Evolutionary conservation across 805 yeast genomes (phyloP).

Genomic region (Zygosaccharomyces bisporus): DNA sequence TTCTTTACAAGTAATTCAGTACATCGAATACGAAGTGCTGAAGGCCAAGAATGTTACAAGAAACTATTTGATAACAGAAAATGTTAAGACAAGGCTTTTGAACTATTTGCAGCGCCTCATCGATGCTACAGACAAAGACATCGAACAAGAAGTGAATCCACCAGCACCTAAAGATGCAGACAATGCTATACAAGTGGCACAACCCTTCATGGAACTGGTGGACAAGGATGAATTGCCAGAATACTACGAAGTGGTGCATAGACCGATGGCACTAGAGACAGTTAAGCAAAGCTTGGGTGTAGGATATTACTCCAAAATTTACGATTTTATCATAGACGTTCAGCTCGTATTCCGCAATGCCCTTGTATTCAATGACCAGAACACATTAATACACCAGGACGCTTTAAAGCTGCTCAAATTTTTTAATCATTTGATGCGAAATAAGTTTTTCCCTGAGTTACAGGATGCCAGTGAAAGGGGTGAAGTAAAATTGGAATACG

Average conservation of each 20-base stretch:
- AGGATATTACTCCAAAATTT: slow-evolving; percentile 52
- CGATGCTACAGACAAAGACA: slow-evolving; percentile 29
- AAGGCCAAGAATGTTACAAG: slow-evolving; percentile 37
- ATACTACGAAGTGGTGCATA: slow-evolving; percentile 65
- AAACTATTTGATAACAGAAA: slow-evolving; percentile 30
- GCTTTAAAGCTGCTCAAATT: slow-evolving; percentile 56
- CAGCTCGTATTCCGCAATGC: slow-evolving; percentile 74
- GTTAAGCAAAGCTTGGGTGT: slow-evolving; percentile 51
- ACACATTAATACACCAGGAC: slow-evolving; percentile 67
- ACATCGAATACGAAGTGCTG: slow-evolving; percentile 49
- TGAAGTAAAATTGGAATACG: slow-evolving; percentile 31
- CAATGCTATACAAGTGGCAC: slow-evolving; percentile 44
- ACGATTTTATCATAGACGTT: slow-evolving; percentile 56
- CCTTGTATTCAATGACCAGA: slow-evolving; percentile 68
- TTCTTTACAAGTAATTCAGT: slow-evolving; percentile 52
- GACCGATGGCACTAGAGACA: slow-evolving; percentile 69
- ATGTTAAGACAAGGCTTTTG: slow-evolving; percentile 23
- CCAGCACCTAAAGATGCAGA: slow-evolving; percentile 21
- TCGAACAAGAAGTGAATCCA: slow-evolving; percentile 20
- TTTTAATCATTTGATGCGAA: slow-evolving; percentile 39
- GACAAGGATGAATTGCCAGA: slow-evolving; percentile 71
- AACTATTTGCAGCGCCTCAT: slow-evolving; percentile 26
- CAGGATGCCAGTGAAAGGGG: slow-evolving; percentile 33
- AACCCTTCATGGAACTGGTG: slow-evolving; percentile 73
- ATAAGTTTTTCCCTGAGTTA: slow-evolving; percentile 29